These are phyloP conservation scores for Dactylellina parvicollis DNA, from an alignment of 2,329 filamentous ascomycete genomes.

Conservation along the genomic window DNA sequence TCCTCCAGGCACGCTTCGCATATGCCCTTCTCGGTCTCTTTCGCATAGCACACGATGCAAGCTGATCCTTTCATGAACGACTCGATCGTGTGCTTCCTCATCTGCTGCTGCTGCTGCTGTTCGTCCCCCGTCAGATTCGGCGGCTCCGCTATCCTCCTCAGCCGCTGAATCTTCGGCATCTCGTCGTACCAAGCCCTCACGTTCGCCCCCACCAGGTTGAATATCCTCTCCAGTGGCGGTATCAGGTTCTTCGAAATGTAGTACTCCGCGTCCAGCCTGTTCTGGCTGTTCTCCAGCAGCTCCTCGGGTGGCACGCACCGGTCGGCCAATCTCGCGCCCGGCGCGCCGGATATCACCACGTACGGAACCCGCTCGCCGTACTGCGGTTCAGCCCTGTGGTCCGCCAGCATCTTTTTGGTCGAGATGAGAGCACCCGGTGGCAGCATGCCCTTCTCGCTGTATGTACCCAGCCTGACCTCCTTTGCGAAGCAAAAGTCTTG, in stretches of 20 bases:
- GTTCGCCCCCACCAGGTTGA: slow-evolving; percentile 93
- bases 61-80: slow-evolving; percentile 85
- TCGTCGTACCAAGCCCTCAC: slow-evolving; percentile 93
- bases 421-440: slow-evolving; percentile 91
- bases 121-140: slow-evolving; percentile 55
- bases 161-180: slow-evolving; percentile 88
- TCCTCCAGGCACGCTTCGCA: slow-evolving; percentile 69
- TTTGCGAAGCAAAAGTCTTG: slow-evolving; percentile 96
- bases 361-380: slow-evolving; percentile 96
- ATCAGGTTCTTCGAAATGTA: slow-evolving; percentile 97
- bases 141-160: slow-evolving; percentile 69
- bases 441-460: slow-evolving; percentile 79
- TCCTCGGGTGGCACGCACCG: slow-evolving; percentile 89
- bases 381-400: slow-evolving; percentile 87
- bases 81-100: slow-evolving; percentile 78
- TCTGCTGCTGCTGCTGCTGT: slow-evolving; percentile 56
- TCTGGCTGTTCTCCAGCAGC: slow-evolving; percentile 77
- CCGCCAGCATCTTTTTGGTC: slow-evolving; percentile 83
- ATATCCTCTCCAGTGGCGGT: slow-evolving; percentile 92
- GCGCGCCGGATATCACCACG: slow-evolving; percentile 87
- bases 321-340: slow-evolving; percentile 84
- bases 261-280: slow-evolving; percentile 90
- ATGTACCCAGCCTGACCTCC: slow-evolving; percentile 89
- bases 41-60: slow-evolving; percentile 78
- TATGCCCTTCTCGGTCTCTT: slow-evolving; percentile 65